A percentile compares a stretch with the other conserved stretches of the same genome.
phyloP scores from a whole-genome alignment of 176 grass and related monocot species.

The Cenchrus fungigraminus region DNA sequence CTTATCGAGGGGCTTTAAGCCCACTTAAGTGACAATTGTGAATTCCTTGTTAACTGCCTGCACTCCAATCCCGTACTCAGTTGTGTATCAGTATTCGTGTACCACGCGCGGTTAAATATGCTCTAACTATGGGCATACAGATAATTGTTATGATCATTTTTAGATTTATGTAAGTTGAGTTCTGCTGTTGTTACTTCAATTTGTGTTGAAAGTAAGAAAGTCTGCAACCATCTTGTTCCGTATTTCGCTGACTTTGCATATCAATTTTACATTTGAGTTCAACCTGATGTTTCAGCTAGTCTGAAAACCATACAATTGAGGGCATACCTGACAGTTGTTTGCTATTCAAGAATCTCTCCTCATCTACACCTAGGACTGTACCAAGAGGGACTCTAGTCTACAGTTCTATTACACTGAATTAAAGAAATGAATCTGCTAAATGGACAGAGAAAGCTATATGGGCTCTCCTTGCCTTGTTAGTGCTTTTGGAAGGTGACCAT shows the following conservation, averaged over 20 bases:
- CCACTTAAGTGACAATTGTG: neutral
- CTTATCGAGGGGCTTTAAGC: neutral
- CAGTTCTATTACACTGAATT: constrained; percentile 38
- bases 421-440: neutral
- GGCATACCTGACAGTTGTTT: constrained; percentile 36
- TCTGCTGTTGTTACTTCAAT: neutral
- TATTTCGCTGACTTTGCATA: constrained; percentile 12
- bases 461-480: constrained; percentile 26
- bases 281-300: constrained; percentile 21
- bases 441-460: neutral
- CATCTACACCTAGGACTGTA: constrained; percentile 37
- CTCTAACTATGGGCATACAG: neutral
- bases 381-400: constrained; percentile 34
- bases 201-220: neutral
- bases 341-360: constrained; percentile 35
- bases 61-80: constrained; percentile 1
- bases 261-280: constrained; percentile 26
- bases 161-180: neutral
- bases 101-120: neutral
- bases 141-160: constrained; percentile 6
- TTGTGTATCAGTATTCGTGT: neutral
- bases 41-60: neutral
- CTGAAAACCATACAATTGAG: constrained; percentile 39
- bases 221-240: neutral
- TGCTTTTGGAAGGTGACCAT: constrained; percentile 74